Conservation (phyloP, 192 early-diverging fungal genomes). For the Diversispora epigaea region DNA sequence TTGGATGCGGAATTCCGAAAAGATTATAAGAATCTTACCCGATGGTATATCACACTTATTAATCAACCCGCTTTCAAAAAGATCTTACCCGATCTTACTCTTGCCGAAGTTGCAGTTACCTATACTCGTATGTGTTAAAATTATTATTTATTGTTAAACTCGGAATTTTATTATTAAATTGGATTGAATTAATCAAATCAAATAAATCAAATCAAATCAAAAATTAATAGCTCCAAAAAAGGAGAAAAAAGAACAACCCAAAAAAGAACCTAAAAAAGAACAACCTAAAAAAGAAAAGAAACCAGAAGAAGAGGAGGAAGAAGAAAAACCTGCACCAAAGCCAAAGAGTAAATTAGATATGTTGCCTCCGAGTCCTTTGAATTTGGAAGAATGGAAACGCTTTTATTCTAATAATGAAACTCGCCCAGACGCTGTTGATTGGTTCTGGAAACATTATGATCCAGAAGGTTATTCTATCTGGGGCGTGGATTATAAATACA, state of each 20-base stretch:
- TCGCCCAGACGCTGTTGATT: slow-evolving; percentile 79
- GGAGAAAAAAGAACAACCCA: slow-evolving; percentile 61
- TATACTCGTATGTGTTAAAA: slow-evolving; percentile 29
- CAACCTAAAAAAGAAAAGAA: slow-evolving; percentile 50
- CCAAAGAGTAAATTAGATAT: slow-evolving; percentile 88
- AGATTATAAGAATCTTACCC: slow-evolving; percentile 81
- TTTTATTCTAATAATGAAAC: slow-evolving; percentile 98
- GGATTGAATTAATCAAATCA: too few species aligned
- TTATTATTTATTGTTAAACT: too few species aligned
- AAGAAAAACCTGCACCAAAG: slow-evolving; percentile 75
- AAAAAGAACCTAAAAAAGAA: slow-evolving; percentile 58
- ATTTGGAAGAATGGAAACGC: slow-evolving; percentile 93
- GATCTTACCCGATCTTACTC: slow-evolving; percentile 67
- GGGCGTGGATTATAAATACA: slow-evolving; percentile 95
- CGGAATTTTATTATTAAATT: too few species aligned
- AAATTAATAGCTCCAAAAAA: slow-evolving; percentile 56
- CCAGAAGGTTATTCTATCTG: slow-evolving; percentile 87
- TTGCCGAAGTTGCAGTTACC: slow-evolving; percentile 61
- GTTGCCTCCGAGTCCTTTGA: slow-evolving; percentile 79
- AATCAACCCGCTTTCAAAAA: slow-evolving; percentile 85
- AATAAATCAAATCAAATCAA: too few species aligned
- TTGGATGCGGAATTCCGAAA: slow-evolving; percentile 81
- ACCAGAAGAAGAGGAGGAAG: slow-evolving; percentile 60
- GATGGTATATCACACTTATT: slow-evolving; percentile 88
- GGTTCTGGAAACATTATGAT: slow-evolving; percentile 94